Evolutionary conservation across 768 basidiomycete genomes (phyloP), one percentile per base, ranked within the genome.

Genomic region (Lenzites betulinus): DNA sequence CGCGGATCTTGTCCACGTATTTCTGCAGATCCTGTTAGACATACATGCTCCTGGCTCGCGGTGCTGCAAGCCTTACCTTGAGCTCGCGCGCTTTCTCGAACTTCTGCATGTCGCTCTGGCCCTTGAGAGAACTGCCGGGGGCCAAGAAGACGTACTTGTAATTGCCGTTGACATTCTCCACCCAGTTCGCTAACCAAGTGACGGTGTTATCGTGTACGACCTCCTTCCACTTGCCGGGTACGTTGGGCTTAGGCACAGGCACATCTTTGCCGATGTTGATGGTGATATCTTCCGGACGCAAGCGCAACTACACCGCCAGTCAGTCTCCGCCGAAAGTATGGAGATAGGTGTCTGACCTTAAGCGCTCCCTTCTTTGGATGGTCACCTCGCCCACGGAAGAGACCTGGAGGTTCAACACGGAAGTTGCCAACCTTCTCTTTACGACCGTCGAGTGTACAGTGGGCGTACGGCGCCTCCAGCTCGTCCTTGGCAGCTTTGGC

Each of bases 391-490:
- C 97, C 97, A 73, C 97, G 80, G 77, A 98, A 99, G 51, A 98
- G 77, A n/a, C 96, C 95, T 26, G 97, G 97, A 72, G 97, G 97
- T 81, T 99, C 97, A 52, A 98, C 88, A 66, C 95, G 84, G 81
- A 98, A 98, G 77, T 98, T 99, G 39, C 97, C 97, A 49, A 98
- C 85, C 74, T 98, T 98, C 78, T 99, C 97, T 76, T 94, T 96
- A 54, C 95, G 88, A 13, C 96, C 96, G 69, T 99, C 94, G 35
- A 99, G 84, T n/a, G 88, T 70, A 74, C 96, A 98, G 25, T 83
- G 82, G 22, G 83, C 85, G 74, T 95, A 98, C 63, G 89, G 90
- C 50, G 84, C 86, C 75, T 98, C 97, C 60, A 87, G 69, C 28
- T 85, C 83, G 55, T 98, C 95, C 73, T 88, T 93, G 56, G 81